A percentile compares a stretch with the other conserved stretches of the same genome.
Conservation (phyloP, 2,329 filamentous ascomycete species). For the Claviceps pazoutovae region DNA sequence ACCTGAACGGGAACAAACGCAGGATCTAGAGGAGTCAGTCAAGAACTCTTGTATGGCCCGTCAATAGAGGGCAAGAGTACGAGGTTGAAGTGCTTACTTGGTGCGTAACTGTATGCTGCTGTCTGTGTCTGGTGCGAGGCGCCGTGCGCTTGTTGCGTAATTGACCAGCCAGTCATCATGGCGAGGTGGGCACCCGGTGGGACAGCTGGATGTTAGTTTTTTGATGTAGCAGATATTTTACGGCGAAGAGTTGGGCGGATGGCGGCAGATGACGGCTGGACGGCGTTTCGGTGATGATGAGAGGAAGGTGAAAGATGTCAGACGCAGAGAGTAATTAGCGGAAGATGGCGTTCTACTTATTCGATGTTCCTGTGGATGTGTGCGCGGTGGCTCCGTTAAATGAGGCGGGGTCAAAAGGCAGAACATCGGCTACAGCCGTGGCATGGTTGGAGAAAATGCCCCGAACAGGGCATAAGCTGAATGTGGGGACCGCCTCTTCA, state of each 20-base stretch:
- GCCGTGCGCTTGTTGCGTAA: slow-evolving; percentile 26
- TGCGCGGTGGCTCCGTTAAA: background rate
- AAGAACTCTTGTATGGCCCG: background rate
- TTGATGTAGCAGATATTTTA: background rate
- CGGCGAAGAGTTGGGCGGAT: background rate
- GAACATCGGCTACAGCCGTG: background rate
- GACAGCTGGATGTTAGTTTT: slow-evolving; percentile 6
- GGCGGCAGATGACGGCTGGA: background rate
- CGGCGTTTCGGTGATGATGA: slow-evolving; percentile 1
- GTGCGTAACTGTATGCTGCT: slow-evolving; percentile 23
- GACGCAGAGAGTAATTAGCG: background rate
- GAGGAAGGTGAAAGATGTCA: background rate
- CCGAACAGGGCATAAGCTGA: too few species aligned
- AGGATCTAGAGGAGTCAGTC: slow-evolving; percentile 27
- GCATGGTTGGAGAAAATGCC: too few species aligned
- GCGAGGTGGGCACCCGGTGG: slow-evolving; percentile 3
- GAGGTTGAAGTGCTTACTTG: slow-evolving; percentile 18
- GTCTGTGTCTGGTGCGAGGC: slow-evolving; percentile 23
- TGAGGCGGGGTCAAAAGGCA: background rate
- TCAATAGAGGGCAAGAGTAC: background rate
- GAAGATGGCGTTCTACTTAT: background rate
- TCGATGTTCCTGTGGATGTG: background rate
- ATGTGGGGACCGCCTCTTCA: background rate
- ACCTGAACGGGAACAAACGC: slow-evolving; percentile 49
- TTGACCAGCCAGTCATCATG: slow-evolving; percentile 26